These are phyloP conservation scores for Pholiota adiposa DNA, from an alignment of 1,284 basidiomycete species.

Conservation along the genomic window DNA sequence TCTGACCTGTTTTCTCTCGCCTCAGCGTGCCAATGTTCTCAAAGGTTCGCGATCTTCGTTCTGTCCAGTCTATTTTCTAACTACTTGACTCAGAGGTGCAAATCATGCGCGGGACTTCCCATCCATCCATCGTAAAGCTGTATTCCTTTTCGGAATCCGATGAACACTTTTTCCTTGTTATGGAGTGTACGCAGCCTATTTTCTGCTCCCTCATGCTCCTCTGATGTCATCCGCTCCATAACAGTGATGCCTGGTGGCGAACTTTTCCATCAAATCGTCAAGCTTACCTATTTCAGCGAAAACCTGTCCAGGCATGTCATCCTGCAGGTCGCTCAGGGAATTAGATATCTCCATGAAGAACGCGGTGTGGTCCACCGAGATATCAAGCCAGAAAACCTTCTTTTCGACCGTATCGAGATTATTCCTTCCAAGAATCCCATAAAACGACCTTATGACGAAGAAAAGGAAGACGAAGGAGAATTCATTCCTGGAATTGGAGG, in stretches of 20 bases:
- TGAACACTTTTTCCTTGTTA: slow-evolving; percentile 93
- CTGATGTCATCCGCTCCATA: slow-evolving; percentile 13
- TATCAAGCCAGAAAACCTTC: slow-evolving; percentile 98
- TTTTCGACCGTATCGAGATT: slow-evolving; percentile 95
- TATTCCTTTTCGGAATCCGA: slow-evolving; percentile 88
- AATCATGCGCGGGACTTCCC: slow-evolving; percentile 96
- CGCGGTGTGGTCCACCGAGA: slow-evolving; percentile 98
- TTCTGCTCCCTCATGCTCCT: slow-evolving; percentile 32
- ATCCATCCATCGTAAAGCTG: slow-evolving; percentile 90
- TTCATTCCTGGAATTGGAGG: slow-evolving; percentile 92
- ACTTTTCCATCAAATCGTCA: slow-evolving; percentile 99
- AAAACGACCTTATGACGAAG: slow-evolving; percentile 93
- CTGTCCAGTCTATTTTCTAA: neutral
- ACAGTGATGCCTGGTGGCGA: slow-evolving; percentile 97
- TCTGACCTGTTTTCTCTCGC: slow-evolving; percentile 31
- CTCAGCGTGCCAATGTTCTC: slow-evolving; percentile 94
- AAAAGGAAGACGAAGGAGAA: slow-evolving; percentile 98
- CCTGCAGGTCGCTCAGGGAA: slow-evolving; percentile 94
- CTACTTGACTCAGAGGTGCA: slow-evolving; percentile 79
- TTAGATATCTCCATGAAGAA: slow-evolving; percentile 97
- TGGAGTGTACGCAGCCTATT: slow-evolving; percentile 67
- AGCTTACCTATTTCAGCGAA: slow-evolving; percentile 98
- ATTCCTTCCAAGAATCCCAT: slow-evolving; percentile 82
- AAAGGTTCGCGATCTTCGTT: slow-evolving; percentile 61
- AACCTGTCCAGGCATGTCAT: slow-evolving; percentile 95